A percentile compares a stretch with the other conserved stretches of the same genome.
Evolutionary conservation across 305 asterid species (phyloP).

Genomic region (Fraxinus sp.): DNA sequence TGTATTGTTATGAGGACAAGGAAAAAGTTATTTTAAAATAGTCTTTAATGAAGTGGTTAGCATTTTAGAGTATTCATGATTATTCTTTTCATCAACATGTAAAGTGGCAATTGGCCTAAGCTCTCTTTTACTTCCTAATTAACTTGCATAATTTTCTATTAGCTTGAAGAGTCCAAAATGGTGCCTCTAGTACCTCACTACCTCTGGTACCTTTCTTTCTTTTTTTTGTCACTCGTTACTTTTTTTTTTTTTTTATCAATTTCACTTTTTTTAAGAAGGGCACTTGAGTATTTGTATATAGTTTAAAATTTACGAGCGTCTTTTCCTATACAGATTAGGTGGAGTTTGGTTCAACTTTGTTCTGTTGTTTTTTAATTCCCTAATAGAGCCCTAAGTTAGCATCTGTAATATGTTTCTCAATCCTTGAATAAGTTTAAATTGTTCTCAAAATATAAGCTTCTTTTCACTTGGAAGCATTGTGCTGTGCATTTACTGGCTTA

Average conservation of each 20-base stretch:
- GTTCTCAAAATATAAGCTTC: slow-evolving; percentile 4
- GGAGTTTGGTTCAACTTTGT: not conserved
- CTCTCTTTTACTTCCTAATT: not conserved
- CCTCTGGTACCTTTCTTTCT: not conserved
- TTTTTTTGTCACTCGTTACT: slow-evolving; percentile 1
- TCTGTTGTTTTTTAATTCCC: not conserved
- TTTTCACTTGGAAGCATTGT: not conserved
- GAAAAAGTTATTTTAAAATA: not conserved
- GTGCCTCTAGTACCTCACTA: not conserved
- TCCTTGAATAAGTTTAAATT: slow-evolving; percentile 7
- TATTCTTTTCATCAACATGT: slow-evolving; percentile 15
- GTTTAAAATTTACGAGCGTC: not conserved
- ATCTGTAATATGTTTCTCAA: not conserved
- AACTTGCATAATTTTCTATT: slow-evolving; percentile 2
- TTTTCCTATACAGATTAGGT: not conserved
- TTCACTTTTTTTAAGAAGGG: not conserved
- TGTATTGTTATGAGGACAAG: not conserved
- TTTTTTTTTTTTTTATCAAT: not conserved
- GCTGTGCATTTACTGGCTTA: slow-evolving; percentile 8
- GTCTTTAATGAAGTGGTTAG: slow-evolving; percentile 7
- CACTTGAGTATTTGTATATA: not conserved
- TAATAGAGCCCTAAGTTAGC: not conserved
- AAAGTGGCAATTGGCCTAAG: not conserved
- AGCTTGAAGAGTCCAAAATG: slow-evolving; percentile 5
- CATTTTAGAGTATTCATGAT: not conserved